Conservation (phyloP, 345 rosid genomes). For the Abelmoschus esculentus region DNA sequence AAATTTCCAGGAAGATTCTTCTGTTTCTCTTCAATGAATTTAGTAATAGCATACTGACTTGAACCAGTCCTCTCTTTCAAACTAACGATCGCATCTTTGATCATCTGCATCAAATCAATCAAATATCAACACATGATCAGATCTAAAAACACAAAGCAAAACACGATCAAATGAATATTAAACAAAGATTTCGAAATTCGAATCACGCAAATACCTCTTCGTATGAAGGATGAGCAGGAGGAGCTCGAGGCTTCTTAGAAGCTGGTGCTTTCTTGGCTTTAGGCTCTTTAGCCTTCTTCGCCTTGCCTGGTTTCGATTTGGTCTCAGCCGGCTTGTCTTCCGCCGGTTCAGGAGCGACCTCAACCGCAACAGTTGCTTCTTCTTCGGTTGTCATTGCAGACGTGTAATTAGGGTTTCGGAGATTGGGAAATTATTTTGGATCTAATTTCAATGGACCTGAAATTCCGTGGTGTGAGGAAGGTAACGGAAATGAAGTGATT, state of each 20-base stretch:
- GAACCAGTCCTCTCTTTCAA: conserved; percentile 84
- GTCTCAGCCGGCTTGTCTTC: conserved; percentile 18
- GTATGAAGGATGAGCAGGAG: conserved; percentile 58
- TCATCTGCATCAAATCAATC: conserved; percentile 42
- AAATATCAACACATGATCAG: conserved; percentile 12
- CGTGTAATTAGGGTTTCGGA: not conserved
- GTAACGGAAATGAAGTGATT: conserved; percentile 23
- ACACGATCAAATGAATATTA: not conserved
- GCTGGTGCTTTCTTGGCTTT: conserved; percentile 42
- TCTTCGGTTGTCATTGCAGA: conserved; percentile 29
- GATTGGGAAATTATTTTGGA: not conserved
- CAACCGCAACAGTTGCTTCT: conserved; percentile 32
- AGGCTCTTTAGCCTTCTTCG: conserved; percentile 42
- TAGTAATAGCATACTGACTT: conserved; percentile 77
- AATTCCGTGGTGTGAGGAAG: conserved; percentile 8
- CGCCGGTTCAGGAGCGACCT: conserved; percentile 18
- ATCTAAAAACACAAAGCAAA: not conserved
- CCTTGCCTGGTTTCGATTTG: conserved; percentile 29
- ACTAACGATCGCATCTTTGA: conserved; percentile 56
- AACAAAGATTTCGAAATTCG: not conserved
- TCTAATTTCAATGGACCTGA: not conserved
- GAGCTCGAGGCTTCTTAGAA: conserved; percentile 29
- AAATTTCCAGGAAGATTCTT: conserved; percentile 52
- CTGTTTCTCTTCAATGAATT: conserved; percentile 71
- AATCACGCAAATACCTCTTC: conserved; percentile 42